Evolutionary conservation across 148 eudicot genomes (phyloP), one percentile per base, ranked within the genome.

Genomic region (Rhododendron mucronatum): DNA sequence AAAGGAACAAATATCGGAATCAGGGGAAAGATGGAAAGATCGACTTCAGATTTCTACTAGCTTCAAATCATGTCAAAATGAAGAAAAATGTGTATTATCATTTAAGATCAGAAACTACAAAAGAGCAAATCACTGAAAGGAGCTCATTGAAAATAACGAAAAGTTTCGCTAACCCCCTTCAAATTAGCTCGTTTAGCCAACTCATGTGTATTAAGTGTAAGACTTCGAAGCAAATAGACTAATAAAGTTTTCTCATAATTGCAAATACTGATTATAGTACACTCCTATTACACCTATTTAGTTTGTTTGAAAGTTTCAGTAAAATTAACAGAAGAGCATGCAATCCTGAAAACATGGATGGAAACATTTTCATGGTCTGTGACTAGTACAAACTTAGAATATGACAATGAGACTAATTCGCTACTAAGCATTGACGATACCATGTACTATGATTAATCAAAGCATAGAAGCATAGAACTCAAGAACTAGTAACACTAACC

Each of bases 401-500:
- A 83, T 20, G 80, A 69, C 33, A 50, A 71, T 84, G 80, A 15
- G 15, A 69, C 71, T 75, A 84, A 47, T 41, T 15, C 59, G 47
- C 7, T 23, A 47, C 18, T 37, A 33, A 50, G 48, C 33, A 41
- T 37, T 2, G 20, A 26, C 28, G 20, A 78, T 15, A 35, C 28
- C 69, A 18, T 39, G n/a, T 20, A 1, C 0, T 21, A 2, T 21
- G 23, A 87, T 12, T 14, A 80, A 41, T 81, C 28, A 2, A 41
- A 41, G 45, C 45, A 41, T 41, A 41, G 18, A 73, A 69, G 11
- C 35, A 45, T 59, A 67, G 10, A 74, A 81, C 6, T 16, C 55
- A 41, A 28, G 57, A 75, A 28, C 39, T 78, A 61, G 41, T 16
- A 33, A 79, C 86, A 83, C 76, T 89, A 86, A 92, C 96, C 92